Evolutionary conservation across 2,329 filamentous ascomycete genomes (phyloP).

Genomic region (Monosporascus sp.): DNA sequence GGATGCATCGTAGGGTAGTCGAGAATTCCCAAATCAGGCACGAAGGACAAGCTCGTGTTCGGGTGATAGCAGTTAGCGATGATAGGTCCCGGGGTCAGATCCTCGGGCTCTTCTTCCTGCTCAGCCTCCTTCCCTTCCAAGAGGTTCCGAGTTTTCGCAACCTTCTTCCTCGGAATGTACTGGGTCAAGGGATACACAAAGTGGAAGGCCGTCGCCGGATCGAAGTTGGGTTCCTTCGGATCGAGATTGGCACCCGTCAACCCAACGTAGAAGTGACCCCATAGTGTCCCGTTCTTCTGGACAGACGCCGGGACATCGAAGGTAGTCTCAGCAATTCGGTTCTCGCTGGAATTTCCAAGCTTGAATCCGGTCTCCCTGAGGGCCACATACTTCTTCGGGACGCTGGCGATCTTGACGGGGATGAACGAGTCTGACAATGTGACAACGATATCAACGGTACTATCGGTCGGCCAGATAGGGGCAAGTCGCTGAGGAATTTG

Average conservation of each 20-base stretch:
- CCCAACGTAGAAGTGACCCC: conserved; percentile 88
- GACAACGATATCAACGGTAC: conserved; percentile 73
- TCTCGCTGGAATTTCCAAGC: conserved; percentile 74
- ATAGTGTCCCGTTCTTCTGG: conserved; percentile 88
- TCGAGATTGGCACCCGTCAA: conserved; percentile 72
- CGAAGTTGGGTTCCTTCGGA: conserved; percentile 66
- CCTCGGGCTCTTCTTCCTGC: conserved; percentile 43
- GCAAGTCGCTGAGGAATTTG: conserved; percentile 65
- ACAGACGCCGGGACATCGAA: conserved; percentile 74
- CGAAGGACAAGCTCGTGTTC: conserved; percentile 83
- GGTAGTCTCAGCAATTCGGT: conserved; percentile 67
- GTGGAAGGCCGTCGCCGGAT: conserved; percentile 71
- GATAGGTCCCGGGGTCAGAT: conserved; percentile 57
- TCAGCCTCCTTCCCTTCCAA: conserved; percentile 53
- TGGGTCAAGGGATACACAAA: conserved; percentile 83
- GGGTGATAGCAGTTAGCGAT: conserved; percentile 89
- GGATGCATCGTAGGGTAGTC: conserved; percentile 64
- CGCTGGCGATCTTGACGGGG: conserved; percentile 60
- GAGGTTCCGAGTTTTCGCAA: conserved; percentile 80
- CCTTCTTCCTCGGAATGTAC: conserved; percentile 87
- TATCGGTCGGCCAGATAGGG: conserved; percentile 82
- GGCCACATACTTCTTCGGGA: conserved; percentile 64
- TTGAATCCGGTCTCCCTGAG: conserved; percentile 76
- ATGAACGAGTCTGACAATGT: conserved; percentile 74
- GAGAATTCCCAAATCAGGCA: conserved; percentile 72